phyloP scores from a whole-genome alignment of 1,284 basidiomycete genomes.

The Naganishia cerealis region DNA sequence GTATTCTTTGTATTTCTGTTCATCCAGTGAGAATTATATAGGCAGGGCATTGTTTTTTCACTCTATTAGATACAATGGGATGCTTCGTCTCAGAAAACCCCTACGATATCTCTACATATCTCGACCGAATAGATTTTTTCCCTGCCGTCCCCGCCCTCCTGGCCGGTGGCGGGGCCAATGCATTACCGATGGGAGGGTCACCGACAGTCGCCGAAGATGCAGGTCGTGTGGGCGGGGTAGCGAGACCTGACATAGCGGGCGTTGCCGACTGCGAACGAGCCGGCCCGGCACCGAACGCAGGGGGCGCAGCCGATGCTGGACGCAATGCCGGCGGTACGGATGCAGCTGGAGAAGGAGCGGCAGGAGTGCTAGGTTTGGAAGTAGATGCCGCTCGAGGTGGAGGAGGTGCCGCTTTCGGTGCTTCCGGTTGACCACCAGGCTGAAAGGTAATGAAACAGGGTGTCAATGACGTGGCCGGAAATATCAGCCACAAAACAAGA shows the following conservation, averaged over 20 bases:
- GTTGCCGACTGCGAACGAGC: slow-evolving; percentile 48
- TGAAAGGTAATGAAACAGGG: slow-evolving; percentile 44
- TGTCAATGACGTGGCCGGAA: background rate
- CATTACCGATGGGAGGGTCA: slow-evolving; percentile 52
- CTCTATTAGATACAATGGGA: slow-evolving; percentile 5
- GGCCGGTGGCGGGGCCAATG: slow-evolving; percentile 48
- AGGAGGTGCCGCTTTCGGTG: slow-evolving; percentile 63
- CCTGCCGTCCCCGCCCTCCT: slow-evolving; percentile 48
- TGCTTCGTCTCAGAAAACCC: background rate
- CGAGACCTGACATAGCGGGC: slow-evolving; percentile 14
- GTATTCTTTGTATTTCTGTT: background rate
- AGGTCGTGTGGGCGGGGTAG: slow-evolving; percentile 18
- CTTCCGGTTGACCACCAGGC: slow-evolving; percentile 58
- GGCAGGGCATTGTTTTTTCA: no score
- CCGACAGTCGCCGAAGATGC: slow-evolving; percentile 43
- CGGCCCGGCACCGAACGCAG: slow-evolving; percentile 48
- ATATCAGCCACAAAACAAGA: slow-evolving; percentile 22
- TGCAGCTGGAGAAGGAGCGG: slow-evolving; percentile 59
- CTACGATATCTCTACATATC: slow-evolving; percentile 65
- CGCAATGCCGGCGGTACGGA: slow-evolving; percentile 54
- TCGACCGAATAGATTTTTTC: slow-evolving; percentile 72
- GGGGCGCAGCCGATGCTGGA: slow-evolving; percentile 41
- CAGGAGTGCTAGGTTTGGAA: slow-evolving; percentile 60
- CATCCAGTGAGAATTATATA: background rate
- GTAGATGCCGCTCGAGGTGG: slow-evolving; percentile 68